These are phyloP conservation scores for Rasamsonia emersonii DNA, from an alignment of 2,329 filamentous ascomycete genomes.

Conservation along the genomic window DNA sequence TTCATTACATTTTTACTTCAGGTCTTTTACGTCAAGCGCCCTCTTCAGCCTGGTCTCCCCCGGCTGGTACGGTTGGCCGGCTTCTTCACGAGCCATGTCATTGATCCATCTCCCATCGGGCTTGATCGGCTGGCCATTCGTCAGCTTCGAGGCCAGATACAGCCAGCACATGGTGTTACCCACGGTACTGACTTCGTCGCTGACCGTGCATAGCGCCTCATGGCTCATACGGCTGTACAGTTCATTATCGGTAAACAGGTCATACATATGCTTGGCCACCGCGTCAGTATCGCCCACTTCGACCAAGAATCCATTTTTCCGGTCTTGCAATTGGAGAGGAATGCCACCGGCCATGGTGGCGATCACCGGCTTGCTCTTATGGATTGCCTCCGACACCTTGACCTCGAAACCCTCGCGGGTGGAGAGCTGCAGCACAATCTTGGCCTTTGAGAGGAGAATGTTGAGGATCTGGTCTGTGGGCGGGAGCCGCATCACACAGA, in stretches of 20 bases:
- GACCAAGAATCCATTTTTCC: constrained; percentile 65
- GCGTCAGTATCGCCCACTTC: constrained; percentile 60
- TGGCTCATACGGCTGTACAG: constrained; percentile 59
- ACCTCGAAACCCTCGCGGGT: constrained; percentile 78
- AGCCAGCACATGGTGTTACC: constrained; percentile 70
- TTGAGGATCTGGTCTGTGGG: constrained; percentile 76
- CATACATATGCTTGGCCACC: constrained; percentile 58
- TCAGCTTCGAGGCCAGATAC: constrained; percentile 63
- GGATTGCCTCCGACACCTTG: constrained; percentile 74
- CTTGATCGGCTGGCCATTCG: constrained; percentile 47
- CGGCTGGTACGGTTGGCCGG: constrained; percentile 49
- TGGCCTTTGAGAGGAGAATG: constrained; percentile 61
- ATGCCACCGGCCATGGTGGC: constrained; percentile 67
- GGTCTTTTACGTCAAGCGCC: constrained; percentile 19
- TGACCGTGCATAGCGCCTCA: constrained; percentile 58
- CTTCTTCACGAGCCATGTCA: constrained; percentile 61
- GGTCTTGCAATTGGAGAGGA: constrained; percentile 64
- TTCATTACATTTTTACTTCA: constrained; percentile 7
- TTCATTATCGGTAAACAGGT: constrained; percentile 57
- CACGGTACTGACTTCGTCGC: constrained; percentile 73
- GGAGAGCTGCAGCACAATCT: constrained; percentile 68
- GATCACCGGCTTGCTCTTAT: constrained; percentile 70
- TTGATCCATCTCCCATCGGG: constrained; percentile 62
- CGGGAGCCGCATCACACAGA: constrained; percentile 67
- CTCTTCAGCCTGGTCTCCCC: constrained; percentile 51